Conservation (phyloP, 306 rosid species). For the Potentilla sterilis region DNA sequence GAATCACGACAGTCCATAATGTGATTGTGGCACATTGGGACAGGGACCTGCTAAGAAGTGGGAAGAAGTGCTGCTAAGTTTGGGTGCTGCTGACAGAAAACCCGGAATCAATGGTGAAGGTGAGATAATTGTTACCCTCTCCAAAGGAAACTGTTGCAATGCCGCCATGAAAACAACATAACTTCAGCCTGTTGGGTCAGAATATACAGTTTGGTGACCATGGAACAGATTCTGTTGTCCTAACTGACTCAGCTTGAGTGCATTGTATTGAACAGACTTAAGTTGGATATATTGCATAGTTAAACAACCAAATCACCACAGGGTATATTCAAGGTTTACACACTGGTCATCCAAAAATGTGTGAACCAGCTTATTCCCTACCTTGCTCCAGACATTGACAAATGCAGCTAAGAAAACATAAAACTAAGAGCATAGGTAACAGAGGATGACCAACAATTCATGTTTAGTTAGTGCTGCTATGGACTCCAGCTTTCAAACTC, state of each 20-base stretch:
- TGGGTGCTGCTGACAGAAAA: conserved; percentile 59
- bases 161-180: conserved; percentile 39
- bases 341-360: no score
- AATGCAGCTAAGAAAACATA: background rate
- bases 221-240: background rate
- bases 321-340: no score
- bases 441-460: no score
- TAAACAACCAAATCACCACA: no score
- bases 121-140: conserved; percentile 74
- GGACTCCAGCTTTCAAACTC: no score
- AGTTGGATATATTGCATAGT: no score
- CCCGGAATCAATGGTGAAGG: conserved; percentile 65
- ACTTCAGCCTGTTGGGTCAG: background rate
- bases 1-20: background rate
- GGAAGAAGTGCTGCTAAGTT: conserved; percentile 59
- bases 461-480: no score
- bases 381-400: background rate
- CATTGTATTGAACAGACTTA: no score
- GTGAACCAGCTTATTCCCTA: no score
- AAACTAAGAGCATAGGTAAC: background rate
- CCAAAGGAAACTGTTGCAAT: conserved; percentile 60
- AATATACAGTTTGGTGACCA: background rate
- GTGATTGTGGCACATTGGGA: conserved; percentile 14
- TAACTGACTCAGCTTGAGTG: background rate
- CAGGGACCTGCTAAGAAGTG: conserved; percentile 80